phyloP scores from a whole-genome alignment of 139 green algal species.

The Asterochloris sp. region DNA sequence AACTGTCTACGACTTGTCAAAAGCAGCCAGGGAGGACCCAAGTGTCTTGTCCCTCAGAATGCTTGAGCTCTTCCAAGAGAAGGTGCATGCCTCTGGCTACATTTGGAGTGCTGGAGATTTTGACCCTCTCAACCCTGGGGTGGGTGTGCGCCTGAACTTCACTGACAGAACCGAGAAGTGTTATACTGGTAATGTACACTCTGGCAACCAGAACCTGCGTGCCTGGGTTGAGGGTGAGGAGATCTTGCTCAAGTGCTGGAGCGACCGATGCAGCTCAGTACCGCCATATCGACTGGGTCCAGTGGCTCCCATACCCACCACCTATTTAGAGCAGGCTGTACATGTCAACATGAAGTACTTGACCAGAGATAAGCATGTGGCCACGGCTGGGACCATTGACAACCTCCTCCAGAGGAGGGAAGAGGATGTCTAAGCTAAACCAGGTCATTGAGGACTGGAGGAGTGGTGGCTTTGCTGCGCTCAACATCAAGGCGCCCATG shows the following conservation, averaged over 20 bases:
- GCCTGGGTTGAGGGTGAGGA: slow-evolving; percentile 7
- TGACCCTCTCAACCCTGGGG: neutral
- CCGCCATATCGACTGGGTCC: slow-evolving; percentile 2
- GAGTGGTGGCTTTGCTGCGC: neutral
- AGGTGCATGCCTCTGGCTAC: neutral
- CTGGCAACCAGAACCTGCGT: slow-evolving; percentile 4
- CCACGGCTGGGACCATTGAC: neutral
- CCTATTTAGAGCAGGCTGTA: slow-evolving; percentile 2
- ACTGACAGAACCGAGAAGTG: slow-evolving; percentile 10
- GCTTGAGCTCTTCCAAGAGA: slow-evolving; percentile 4
- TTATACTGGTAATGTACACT: neutral
- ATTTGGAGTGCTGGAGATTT: neutral
- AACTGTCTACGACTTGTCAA: slow-evolving; percentile 8
- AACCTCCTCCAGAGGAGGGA: neutral
- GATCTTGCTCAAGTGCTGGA: slow-evolving; percentile 10
- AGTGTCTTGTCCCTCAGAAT: neutral
- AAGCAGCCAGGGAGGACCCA: neutral
- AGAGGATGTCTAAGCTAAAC: slow-evolving; percentile 7
- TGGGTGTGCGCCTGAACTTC: neutral
- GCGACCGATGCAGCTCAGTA: neutral
- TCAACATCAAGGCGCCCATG: neutral
- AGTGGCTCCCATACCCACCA: neutral
- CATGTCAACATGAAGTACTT: slow-evolving; percentile 9
- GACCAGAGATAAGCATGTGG: neutral
- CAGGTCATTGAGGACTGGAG: neutral